These are phyloP conservation scores for Letharia columbiana DNA, from an alignment of 495 filamentous ascomycete genomes.

Conservation along the genomic window DNA sequence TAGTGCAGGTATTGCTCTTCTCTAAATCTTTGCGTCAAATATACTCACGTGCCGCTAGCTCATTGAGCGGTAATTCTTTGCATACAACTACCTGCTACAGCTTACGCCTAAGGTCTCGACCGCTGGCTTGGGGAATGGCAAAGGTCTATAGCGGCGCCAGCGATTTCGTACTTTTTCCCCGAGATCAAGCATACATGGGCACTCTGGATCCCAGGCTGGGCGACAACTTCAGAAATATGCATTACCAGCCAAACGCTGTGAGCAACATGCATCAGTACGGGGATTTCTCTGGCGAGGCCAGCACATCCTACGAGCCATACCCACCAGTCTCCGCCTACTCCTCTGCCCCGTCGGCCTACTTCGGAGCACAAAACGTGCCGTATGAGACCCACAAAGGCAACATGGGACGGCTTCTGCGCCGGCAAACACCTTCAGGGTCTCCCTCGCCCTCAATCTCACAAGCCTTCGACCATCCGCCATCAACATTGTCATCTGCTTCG, in stretches of 20 bases:
- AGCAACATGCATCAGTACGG: slow-evolving; percentile 17
- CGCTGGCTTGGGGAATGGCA: slow-evolving; percentile 20
- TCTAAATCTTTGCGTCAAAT: neutral
- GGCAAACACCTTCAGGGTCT: slow-evolving; percentile 23
- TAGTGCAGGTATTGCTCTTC: slow-evolving; percentile 1
- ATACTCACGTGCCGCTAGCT: slow-evolving; percentile 8
- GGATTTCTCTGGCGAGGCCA: slow-evolving; percentile 9
- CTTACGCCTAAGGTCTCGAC: slow-evolving; percentile 3
- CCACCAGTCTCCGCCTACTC: slow-evolving; percentile 5
- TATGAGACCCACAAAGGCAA: slow-evolving; percentile 17
- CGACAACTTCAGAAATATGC: slow-evolving; percentile 8
- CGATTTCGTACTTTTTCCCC: slow-evolving; percentile 27
- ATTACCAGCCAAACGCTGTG: slow-evolving; percentile 5
- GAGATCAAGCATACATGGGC: slow-evolving; percentile 16
- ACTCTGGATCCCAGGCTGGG: slow-evolving; percentile 8
- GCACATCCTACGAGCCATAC: slow-evolving; percentile 17
- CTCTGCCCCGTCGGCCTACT: slow-evolving; percentile 12
- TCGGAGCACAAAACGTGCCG: slow-evolving; percentile 9
- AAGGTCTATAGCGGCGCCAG: slow-evolving; percentile 18
- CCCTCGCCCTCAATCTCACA: slow-evolving; percentile 26
- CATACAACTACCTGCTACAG: neutral
- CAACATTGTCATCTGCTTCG: slow-evolving; percentile 61
- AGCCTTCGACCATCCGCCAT: slow-evolving; percentile 41
- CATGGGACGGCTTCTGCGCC: slow-evolving; percentile 7
- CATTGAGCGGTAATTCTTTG: neutral